These are phyloP conservation scores for Paulownia fortunei DNA, from an alignment of 257 asterid genomes.

Conservation along the genomic window DNA sequence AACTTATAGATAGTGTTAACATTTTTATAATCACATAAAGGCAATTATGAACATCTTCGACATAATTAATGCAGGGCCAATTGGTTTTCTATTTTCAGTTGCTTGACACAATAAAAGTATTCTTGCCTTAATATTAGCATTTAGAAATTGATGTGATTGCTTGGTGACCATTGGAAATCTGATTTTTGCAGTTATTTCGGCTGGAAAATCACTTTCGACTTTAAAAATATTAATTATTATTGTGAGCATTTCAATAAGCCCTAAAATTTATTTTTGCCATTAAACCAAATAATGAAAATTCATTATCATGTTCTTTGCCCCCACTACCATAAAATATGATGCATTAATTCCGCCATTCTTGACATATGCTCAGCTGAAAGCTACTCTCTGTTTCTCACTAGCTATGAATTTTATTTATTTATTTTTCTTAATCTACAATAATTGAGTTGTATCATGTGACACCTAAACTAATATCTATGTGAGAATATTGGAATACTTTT, in stretches of 20 bases:
- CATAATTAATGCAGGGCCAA: background rate
- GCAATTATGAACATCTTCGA: background rate
- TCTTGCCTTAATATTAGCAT: background rate
- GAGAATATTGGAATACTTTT: background rate
- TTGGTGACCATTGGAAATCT: background rate
- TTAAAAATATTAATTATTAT: background rate
- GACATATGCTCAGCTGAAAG: no score
- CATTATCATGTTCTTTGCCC: background rate
- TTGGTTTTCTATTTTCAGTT: background rate
- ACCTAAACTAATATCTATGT: background rate
- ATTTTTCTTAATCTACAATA: no score
- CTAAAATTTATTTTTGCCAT: background rate
- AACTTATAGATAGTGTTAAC: no score
- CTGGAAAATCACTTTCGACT: background rate
- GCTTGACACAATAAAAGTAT: background rate
- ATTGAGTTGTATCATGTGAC: background rate
- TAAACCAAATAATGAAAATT: background rate
- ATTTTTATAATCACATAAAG: background rate
- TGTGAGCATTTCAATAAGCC: background rate
- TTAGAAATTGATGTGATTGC: background rate
- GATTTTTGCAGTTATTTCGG: background rate
- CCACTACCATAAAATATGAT: background rate
- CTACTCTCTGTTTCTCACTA: no score
- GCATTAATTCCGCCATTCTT: no score
- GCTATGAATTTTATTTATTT: no score